Evolutionary conservation across 2,329 filamentous ascomycete species (phyloP).

Genomic region (Pseudocercospora cruenta): DNA sequence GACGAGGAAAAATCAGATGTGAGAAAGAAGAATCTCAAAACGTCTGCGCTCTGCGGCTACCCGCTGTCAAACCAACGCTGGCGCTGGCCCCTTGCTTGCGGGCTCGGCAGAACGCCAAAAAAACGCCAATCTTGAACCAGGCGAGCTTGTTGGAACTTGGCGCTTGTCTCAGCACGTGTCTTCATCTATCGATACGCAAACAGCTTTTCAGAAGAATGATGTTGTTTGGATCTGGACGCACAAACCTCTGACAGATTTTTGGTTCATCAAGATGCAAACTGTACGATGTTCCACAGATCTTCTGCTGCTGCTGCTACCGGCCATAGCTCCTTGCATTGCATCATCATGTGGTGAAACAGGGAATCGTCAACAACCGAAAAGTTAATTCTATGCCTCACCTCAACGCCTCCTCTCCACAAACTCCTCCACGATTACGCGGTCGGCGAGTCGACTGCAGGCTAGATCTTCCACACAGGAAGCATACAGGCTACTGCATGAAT

Average conservation of each 20-base stretch:
- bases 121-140: not conserved
- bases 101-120: not conserved
- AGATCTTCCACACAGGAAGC: not conserved
- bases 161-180: conserved; percentile 3
- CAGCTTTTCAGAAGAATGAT: not conserved
- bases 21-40: not conserved
- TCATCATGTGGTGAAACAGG: not conserved
- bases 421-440: conserved; percentile 1
- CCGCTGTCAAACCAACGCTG: not conserved
- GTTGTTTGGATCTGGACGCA: not conserved
- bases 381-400: not conserved
- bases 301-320: not conserved
- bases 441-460: not conserved
- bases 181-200: not conserved
- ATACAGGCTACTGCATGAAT: no score
- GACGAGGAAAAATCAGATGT: not conserved
- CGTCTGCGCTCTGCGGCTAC: not conserved
- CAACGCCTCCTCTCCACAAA: not conserved
- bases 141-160: not conserved
- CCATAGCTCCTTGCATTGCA: conserved; percentile 6
- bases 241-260: not conserved
- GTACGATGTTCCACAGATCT: not conserved
- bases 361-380: not conserved
- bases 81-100: not conserved
- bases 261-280: not conserved